A percentile compares a stretch with the other conserved stretches of the same genome.
Conservation (phyloP, 2,329 filamentous ascomycete genomes). For the Verticillium isaacii region DNA sequence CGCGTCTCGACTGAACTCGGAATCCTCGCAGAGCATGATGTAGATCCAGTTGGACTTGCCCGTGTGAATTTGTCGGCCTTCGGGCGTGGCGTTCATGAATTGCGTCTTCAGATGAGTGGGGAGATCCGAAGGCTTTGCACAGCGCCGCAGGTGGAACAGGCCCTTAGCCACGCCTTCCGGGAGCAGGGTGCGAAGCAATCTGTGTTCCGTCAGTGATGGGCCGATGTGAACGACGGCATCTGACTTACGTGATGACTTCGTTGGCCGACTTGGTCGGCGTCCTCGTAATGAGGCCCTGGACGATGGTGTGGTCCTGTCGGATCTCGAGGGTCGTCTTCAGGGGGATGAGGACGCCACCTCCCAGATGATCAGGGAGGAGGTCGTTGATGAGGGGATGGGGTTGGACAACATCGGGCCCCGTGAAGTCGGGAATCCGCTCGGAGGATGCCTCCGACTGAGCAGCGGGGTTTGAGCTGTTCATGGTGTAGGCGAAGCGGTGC, state of each 20-base stretch:
- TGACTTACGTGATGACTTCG: constrained; percentile 63
- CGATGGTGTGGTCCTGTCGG: constrained; percentile 51
- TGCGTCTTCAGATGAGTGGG: constrained; percentile 59
- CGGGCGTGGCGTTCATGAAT: constrained; percentile 53
- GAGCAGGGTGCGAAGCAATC: constrained; percentile 43
- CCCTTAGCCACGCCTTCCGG: constrained; percentile 59
- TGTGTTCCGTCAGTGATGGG: constrained; percentile 18
- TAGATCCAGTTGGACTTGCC: constrained; percentile 58
- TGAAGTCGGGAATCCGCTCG: constrained; percentile 8
- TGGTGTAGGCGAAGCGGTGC: neutral
- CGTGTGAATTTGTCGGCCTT: constrained; percentile 52
- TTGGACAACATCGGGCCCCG: constrained; percentile 12
- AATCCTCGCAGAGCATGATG: constrained; percentile 48
- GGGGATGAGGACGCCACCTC: constrained; percentile 50
- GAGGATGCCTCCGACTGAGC: neutral
- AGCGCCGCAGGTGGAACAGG: constrained; percentile 69
- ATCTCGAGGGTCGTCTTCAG: constrained; percentile 62
- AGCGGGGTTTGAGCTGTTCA: neutral
- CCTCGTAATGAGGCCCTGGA: constrained; percentile 66
- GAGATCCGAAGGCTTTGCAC: constrained; percentile 66
- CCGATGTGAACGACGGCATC: neutral
- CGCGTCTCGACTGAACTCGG: constrained; percentile 47
- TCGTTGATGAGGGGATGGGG: constrained; percentile 27
- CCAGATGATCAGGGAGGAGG: constrained; percentile 27
- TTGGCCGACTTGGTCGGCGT: constrained; percentile 69